Evolutionary conservation across 1,139 yeast species (phyloP), one percentile per base, ranked within the genome.

Genomic region (Diutina scorzettiae): DNA sequence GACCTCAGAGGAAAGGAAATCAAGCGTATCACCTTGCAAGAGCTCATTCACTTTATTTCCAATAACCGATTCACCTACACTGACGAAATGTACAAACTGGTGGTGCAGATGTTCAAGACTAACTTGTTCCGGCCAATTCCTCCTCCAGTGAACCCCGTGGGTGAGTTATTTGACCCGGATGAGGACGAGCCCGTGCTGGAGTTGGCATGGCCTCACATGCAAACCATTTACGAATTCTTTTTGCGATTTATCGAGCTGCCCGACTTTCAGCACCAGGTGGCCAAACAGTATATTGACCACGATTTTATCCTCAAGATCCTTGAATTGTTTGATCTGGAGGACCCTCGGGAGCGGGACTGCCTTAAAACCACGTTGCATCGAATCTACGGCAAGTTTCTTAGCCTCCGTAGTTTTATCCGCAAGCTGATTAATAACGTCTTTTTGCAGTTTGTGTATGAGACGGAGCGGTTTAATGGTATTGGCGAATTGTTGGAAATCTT

Each of bases 181-280:
- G 99, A 91, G 63, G 98, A 91, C 63, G 99, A 91, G 62, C 97
- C 97, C 1, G 95, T 91, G 36, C 78, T 79, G 54, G 98, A 93
- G 58, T 77, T 91, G 47, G 91, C 97, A 5, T 91, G 99, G 99
- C 96, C 98, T 4, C 99, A 91, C 59, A 91, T 93, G 96, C 95
- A 86, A 62, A 76, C 89, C 37, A 95, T 89, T 37, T 91, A 93
- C 63, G 97, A 91, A 59, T 86, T 91, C 55, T 91, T 91, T 58
- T 66, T 93, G 48, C 70, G 96, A 53, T 91, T 91, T 62, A 81
- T 91, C 48, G 98, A 91, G 62, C 80, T 91, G 49, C 94, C 95
- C 4, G 97, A 89, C 62, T 91, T 93, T 58, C 86, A 86, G 56
- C 96, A 89, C 54, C 87, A 86, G 48, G 69, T 84, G 47, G 98